Base-by-base conservation (phyloP, 306 rosid species). In the Alnus rubra region DNA sequence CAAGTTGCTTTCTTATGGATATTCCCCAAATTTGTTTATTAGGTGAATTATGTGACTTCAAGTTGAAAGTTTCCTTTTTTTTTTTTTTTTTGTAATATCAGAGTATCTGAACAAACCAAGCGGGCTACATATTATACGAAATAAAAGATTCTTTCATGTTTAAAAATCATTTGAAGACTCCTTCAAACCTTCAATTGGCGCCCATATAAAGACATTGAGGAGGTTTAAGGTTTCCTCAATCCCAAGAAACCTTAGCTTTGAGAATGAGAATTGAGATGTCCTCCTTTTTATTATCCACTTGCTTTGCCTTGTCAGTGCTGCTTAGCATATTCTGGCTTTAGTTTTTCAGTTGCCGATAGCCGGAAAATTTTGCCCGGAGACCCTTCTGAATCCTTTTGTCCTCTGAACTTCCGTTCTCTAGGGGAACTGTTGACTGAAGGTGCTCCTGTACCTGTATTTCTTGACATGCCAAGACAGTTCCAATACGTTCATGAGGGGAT, bases 401-500 rank as follows among this genome's bases (percentile, higher is more conserved):
- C 82, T 5, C 56, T 79, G 55, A 48, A 79, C 31, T 33, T 71
- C 11, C 37, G 23, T 31, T 1, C 64, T 33, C 70, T 79, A 33
- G 68, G 54, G 23, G 69, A 79, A 53, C 74, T 74, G 48, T 18
- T 74, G 45, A 16, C 1, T 7, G 33, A 75, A 62, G 64, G 33
- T 49, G 7, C 4, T 7, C 30, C 11, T 10, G 31, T 45, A 12
- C 54, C 53, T 54, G 74, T 69, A 5, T 28, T 7, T 28, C 52
- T 18, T 9, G 74, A 70, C 44, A 79, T 15, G 23, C 62, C 71
- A 2, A 74, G 77, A 4, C 63, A 51, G 1, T 83, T 83, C 62
- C 70, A 75, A 23, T 74, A 74, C 48, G 18, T 53, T 51, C 39
- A 75, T 11, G 74, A 79, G 48, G 80, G 74, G 63, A 83, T 79